Percentiles rank a stretch among this genome's conserved stretches.
Conservation (phyloP, 495 filamentous ascomycete genomes). For the Chaetomium cochliodes region DNA sequence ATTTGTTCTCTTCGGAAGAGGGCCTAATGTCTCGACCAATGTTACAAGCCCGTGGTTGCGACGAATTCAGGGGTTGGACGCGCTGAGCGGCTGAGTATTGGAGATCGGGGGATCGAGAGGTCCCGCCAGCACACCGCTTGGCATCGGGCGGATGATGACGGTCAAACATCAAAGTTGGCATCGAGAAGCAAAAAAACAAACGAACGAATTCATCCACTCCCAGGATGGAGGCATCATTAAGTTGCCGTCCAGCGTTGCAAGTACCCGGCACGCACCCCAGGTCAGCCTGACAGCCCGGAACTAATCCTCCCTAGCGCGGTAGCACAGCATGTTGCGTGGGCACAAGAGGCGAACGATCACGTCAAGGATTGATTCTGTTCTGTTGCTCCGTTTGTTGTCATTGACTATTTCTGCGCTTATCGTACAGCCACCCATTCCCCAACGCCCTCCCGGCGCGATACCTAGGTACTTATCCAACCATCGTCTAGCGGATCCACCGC, state of each 20-base stretch:
- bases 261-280: no score
- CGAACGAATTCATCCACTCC: no score
- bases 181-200: not conserved
- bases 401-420: not conserved
- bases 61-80: not conserved
- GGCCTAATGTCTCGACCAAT: not conserved
- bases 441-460: not conserved
- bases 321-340: no score
- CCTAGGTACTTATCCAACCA: no score
- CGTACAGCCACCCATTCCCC: not conserved
- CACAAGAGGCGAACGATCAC: no score
- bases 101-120: not conserved
- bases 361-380: no score
- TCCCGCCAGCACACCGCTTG: not conserved
- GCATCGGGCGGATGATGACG: not conserved
- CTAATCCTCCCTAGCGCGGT: no score
- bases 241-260: no score
- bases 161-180: not conserved
- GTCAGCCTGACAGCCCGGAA: no score
- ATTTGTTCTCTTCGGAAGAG: not conserved
- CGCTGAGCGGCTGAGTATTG: not conserved
- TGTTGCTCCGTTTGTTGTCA: not conserved
- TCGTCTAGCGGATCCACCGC: not conserved
- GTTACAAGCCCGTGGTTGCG: not conserved
- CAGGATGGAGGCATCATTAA: no score